These are phyloP conservation scores for Plantago elongata DNA, from an alignment of 257 asterid genomes.

Conservation along the genomic window DNA sequence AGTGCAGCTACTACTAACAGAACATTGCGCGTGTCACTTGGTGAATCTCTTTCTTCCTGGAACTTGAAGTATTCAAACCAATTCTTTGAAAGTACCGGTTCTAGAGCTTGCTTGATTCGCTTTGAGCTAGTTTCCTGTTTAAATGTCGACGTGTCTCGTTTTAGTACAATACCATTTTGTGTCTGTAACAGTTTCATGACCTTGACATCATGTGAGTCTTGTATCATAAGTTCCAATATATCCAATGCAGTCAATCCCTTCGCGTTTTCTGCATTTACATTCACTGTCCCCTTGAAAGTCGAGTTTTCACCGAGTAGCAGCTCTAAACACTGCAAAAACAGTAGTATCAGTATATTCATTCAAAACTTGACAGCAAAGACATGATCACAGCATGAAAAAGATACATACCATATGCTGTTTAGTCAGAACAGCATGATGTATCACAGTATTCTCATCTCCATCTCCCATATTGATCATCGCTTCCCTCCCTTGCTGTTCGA, in stretches of 20 bases:
- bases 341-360: not conserved
- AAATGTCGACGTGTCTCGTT: not conserved
- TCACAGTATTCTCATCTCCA: not conserved
- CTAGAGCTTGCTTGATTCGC: not conserved
- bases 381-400: not conserved
- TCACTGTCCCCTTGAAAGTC: not conserved
- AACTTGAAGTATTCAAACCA: conserved; percentile 28
- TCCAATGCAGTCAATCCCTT: not conserved
- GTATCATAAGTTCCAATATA: not conserved
- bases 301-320: not conserved
- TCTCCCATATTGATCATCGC: not conserved
- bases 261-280: not conserved
- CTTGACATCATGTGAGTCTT: too few relatives aligned
- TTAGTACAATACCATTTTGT: not conserved
- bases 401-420: not conserved
- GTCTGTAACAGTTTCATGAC: not conserved
- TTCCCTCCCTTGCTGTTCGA: not conserved
- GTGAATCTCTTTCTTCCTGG: conserved; percentile 23
- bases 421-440: not conserved
- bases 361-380: not conserved
- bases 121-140: not conserved
- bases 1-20: conserved; percentile 26
- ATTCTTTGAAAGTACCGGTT: not conserved
- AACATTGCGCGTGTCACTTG: conserved; percentile 18
- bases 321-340: not conserved